These are phyloP conservation scores for Nannochloris sp. DNA, from an alignment of 139 green algal species.

Conservation along the genomic window DNA sequence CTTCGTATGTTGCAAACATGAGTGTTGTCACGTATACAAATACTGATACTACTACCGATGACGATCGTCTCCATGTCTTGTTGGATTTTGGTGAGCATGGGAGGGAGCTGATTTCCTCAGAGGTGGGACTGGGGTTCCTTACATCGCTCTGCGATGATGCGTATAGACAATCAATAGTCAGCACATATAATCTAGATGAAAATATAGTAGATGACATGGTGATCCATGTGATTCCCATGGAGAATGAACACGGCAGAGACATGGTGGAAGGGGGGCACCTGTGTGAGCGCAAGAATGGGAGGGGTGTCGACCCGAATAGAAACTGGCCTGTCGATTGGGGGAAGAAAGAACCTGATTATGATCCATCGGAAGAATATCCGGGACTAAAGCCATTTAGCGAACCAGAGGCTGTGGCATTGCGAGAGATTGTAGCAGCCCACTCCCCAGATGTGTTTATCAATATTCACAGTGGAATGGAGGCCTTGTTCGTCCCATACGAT, in stretches of 20 bases:
- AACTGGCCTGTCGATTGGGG: conserved; percentile 96
- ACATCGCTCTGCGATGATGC: conserved; percentile 41
- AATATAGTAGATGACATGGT: conserved; percentile 34
- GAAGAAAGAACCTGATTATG: conserved; percentile 84
- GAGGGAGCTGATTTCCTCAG: conserved; percentile 74
- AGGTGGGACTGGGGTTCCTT: conserved; percentile 73
- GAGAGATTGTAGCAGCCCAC: conserved; percentile 46
- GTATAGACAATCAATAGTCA: not conserved
- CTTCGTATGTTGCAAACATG: too few relatives aligned
- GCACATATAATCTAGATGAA: not conserved
- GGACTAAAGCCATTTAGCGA: conserved; percentile 76
- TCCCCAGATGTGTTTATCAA: conserved; percentile 89
- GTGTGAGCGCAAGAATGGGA: conserved; percentile 96
- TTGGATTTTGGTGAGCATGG: conserved; percentile 91
- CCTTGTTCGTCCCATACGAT: conserved; percentile 94
- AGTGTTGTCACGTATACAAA: too few relatives aligned
- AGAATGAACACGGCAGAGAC: conserved; percentile 78
- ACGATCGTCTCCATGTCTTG: conserved; percentile 8
- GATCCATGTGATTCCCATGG: conserved; percentile 84
- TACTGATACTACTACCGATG: not conserved
- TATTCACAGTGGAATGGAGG: conserved; percentile 94
- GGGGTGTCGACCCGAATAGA: conserved; percentile 92
- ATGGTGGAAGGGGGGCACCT: conserved; percentile 69
- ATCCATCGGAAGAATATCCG: conserved; percentile 83
- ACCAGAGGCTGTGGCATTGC: conserved; percentile 74